Conservation (phyloP, 192 early-diverging fungal species). For the Obelidium mucronatum region DNA sequence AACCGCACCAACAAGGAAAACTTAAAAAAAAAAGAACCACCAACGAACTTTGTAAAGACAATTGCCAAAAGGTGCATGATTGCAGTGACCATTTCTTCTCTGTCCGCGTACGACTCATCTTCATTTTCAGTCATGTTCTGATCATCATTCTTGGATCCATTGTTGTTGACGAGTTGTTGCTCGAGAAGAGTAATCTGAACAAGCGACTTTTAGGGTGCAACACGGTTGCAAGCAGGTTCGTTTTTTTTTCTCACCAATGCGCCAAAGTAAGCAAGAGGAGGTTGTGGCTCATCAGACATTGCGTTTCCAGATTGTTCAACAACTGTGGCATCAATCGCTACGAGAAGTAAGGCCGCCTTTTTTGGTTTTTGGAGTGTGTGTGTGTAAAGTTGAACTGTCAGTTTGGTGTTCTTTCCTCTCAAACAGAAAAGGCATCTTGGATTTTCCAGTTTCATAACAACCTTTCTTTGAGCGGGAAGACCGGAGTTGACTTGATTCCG, state of each 20-base stretch:
- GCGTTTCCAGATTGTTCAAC: slow-evolving; percentile 64
- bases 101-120: slow-evolving; percentile 58
- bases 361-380: too few relatives aligned
- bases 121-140: background rate
- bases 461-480: slow-evolving; percentile 85
- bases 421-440: too few relatives aligned
- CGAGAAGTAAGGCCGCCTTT: slow-evolving; percentile 54
- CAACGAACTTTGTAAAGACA: slow-evolving; percentile 71
- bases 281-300: slow-evolving; percentile 49
- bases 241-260: slow-evolving; percentile 64
- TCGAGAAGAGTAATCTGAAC: slow-evolving; percentile 70
- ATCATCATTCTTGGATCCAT: background rate
- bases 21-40: background rate
- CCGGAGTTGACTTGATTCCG: slow-evolving; percentile 77
- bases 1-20: too few relatives aligned
- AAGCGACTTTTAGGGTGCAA: slow-evolving; percentile 22
- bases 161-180: slow-evolving; percentile 56
- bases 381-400: too few relatives aligned
- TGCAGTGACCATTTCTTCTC: slow-evolving; percentile 58
- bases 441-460: slow-evolving; percentile 27
- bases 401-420: too few relatives aligned
- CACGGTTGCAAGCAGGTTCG: background rate
- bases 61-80: slow-evolving; percentile 84
- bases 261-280: slow-evolving; percentile 90
- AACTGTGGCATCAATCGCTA: slow-evolving; percentile 72